Conservation (phyloP, 441 rosid species). For the Cnidoscolus chayamansa region DNA sequence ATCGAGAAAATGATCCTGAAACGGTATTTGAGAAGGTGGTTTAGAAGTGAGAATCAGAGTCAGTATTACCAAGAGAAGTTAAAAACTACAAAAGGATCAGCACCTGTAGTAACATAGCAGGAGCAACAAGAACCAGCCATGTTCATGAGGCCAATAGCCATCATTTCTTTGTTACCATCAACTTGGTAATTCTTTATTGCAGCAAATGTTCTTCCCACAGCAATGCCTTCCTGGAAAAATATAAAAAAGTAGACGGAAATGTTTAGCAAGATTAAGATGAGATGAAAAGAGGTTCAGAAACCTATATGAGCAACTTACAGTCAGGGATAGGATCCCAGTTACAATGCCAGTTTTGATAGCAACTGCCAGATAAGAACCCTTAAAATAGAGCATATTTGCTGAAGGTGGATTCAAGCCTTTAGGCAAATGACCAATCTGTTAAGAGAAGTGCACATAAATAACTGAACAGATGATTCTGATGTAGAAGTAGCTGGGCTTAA, state of each 20-base stretch:
- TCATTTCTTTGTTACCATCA: slow-evolving; percentile 98
- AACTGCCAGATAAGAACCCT: slow-evolving; percentile 49
- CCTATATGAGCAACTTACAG: slow-evolving; percentile 45
- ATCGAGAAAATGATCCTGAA: slow-evolving; percentile 86
- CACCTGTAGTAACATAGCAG: slow-evolving; percentile 90
- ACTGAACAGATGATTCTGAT: neutral
- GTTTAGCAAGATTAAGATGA: neutral
- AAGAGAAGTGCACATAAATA: neutral
- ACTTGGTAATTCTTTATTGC: slow-evolving; percentile 79
- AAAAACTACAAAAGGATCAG: neutral
- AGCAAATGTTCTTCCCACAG: slow-evolving; percentile 97
- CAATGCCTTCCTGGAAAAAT: slow-evolving; percentile 78
- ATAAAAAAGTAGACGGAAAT: neutral
- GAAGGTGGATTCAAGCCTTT: slow-evolving; percentile 97
- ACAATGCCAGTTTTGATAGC: slow-evolving; percentile 87
- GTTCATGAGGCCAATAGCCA: slow-evolving; percentile 95
- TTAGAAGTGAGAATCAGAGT: neutral
- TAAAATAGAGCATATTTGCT: slow-evolving; percentile 65
- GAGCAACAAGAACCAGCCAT: slow-evolving; percentile 91
- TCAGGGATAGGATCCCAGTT: slow-evolving; percentile 84
- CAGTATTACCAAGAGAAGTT: neutral
- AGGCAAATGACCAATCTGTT: slow-evolving; percentile 86
- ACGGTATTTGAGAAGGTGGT: slow-evolving; percentile 1
- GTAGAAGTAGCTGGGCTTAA: slow-evolving; percentile 4
- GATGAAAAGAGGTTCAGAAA: neutral